These are phyloP conservation scores for Nakaseomyces uthaithaninus DNA, from an alignment of 1,139 yeast species.

Conservation along the genomic window DNA sequence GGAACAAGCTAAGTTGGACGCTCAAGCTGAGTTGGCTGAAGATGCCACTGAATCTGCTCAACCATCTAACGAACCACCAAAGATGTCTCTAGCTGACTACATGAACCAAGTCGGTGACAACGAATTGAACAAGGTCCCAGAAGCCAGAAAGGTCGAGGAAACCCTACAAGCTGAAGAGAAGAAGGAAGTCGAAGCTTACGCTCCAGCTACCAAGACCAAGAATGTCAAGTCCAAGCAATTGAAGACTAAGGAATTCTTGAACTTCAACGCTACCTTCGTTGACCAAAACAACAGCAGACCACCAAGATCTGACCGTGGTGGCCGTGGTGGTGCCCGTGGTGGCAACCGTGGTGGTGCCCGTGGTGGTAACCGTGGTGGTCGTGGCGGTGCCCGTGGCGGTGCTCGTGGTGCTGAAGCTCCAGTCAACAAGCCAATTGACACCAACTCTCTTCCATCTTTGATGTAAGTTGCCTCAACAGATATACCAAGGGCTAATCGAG, in stretches of 20 bases:
- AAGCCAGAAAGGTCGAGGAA: conserved; percentile 38
- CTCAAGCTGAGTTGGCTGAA: conserved; percentile 37
- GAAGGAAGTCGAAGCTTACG: conserved; percentile 49
- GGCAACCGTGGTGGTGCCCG: conserved; percentile 22
- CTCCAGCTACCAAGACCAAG: conserved; percentile 52
- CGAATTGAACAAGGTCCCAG: conserved; percentile 38
- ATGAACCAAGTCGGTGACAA: conserved; percentile 46
- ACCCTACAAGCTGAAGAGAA: conserved; percentile 45
- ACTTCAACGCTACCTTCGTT: conserved; percentile 56
- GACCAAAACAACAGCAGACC: conserved; percentile 36
- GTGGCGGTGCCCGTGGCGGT: conserved; percentile 19
- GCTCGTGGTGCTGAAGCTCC: conserved; percentile 22
- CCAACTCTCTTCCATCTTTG: conserved; percentile 55
- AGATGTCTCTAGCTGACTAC: conserved; percentile 57
- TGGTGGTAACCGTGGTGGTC: conserved; percentile 19
- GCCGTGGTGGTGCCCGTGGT: conserved; percentile 17
- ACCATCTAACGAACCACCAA: conserved; percentile 44
- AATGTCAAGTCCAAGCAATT: conserved; percentile 52
- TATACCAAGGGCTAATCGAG: background rate
- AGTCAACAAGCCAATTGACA: conserved; percentile 37
- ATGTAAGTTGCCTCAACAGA: conserved; percentile 18
- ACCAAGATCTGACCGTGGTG: conserved; percentile 29
- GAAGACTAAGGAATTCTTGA: conserved; percentile 64
- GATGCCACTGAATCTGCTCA: conserved; percentile 41
- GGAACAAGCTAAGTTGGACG: conserved; percentile 9